A percentile compares a stretch with the other conserved stretches of the same genome.
These are phyloP conservation scores for Dactylellina haptotyla DNA, from an alignment of 2,329 filamentous ascomycete genomes.

Conservation along the genomic window DNA sequence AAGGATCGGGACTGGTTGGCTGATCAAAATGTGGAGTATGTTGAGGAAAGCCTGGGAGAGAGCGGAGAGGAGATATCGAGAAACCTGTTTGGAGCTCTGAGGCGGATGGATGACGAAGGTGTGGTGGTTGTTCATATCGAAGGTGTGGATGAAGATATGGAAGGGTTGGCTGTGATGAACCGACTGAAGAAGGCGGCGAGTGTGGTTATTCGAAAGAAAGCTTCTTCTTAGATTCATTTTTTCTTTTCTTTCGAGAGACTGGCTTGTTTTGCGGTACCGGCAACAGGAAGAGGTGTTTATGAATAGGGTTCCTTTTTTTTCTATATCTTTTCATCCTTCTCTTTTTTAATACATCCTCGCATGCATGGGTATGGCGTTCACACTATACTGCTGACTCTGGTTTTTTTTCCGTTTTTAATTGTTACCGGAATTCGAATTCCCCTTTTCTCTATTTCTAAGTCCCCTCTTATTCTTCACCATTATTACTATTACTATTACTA, in stretches of 20 bases:
- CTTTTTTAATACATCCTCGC: slow-evolving; percentile 20
- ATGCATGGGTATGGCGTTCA: slow-evolving; percentile 52
- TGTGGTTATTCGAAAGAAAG: slow-evolving; percentile 58
- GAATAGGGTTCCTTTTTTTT: slow-evolving; percentile 16
- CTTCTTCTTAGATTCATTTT: background rate
- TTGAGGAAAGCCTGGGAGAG: slow-evolving; percentile 78
- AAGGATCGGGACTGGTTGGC: slow-evolving; percentile 31
- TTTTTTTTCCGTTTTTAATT: too few relatives aligned
- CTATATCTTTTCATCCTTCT: slow-evolving; percentile 1
- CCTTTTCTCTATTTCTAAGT: background rate
- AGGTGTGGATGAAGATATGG: slow-evolving; percentile 80
- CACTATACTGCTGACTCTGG: slow-evolving; percentile 2
- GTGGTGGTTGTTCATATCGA: slow-evolving; percentile 91
- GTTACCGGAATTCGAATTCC: too few relatives aligned
- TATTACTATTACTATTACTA: slow-evolving; percentile 9
- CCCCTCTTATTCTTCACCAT: slow-evolving; percentile 3
- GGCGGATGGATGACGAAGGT: slow-evolving; percentile 81
- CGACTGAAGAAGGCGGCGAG: slow-evolving; percentile 79
- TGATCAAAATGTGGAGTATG: slow-evolving; percentile 62
- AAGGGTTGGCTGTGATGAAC: slow-evolving; percentile 89
- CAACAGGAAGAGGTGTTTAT: background rate
- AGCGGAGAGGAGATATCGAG: slow-evolving; percentile 80
- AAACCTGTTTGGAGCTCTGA: slow-evolving; percentile 84
- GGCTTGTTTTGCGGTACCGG: too few relatives aligned
- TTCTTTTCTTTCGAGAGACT: background rate